These are phyloP conservation scores for Berkeleyomyces rouxiae DNA, from an alignment of 2,329 filamentous ascomycete genomes.

Conservation along the genomic window DNA sequence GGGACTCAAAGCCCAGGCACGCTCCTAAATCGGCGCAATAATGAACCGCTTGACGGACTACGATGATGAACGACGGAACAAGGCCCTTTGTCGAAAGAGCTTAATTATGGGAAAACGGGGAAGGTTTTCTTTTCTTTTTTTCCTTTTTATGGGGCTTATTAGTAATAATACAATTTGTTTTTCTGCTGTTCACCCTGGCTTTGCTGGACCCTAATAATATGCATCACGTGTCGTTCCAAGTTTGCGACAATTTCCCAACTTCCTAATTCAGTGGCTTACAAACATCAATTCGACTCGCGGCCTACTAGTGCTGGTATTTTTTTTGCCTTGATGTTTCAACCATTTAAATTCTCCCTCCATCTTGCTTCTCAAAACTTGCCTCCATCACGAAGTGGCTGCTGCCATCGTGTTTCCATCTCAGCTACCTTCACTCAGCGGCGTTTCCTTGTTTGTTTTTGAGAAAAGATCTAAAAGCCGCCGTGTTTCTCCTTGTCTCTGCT, in stretches of 20 bases:
- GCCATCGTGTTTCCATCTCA: background rate
- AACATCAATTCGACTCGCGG: background rate
- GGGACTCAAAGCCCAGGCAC: background rate
- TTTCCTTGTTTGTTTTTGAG: background rate
- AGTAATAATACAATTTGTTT: too few species aligned
- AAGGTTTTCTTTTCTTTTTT: too few species aligned
- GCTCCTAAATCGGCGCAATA: background rate
- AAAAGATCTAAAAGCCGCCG: background rate
- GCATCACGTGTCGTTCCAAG: background rate
- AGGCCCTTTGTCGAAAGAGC: too few species aligned
- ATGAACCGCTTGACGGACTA: background rate
- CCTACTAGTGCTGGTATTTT: background rate
- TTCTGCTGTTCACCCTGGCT: background rate
- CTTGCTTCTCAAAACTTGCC: background rate
- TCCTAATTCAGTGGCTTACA: background rate
- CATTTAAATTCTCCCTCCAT: background rate
- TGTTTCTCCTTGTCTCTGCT: background rate
- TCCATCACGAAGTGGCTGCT: background rate
- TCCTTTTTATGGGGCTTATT: too few species aligned
- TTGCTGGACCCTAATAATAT: background rate
- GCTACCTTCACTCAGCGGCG: background rate
- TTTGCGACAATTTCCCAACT: background rate
- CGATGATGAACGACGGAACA: too few species aligned
- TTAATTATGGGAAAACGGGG: too few species aligned
- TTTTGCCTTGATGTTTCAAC: background rate